A percentile compares a stretch with the other conserved stretches of the same genome.
Conservation (phyloP, 768 basidiomycete genomes). For the Pholiota microspora region DNA sequence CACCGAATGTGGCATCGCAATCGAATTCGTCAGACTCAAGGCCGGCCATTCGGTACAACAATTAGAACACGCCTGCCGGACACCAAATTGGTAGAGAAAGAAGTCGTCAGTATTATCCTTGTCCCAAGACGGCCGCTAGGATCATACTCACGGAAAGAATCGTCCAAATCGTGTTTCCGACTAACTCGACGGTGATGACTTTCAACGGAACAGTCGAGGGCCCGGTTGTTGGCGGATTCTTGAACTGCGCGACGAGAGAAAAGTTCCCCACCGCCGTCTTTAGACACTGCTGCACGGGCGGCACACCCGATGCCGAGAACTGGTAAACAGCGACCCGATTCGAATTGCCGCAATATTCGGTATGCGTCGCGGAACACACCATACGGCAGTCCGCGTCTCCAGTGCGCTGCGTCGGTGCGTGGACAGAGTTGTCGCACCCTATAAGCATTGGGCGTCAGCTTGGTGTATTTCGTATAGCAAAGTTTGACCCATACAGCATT, state of each 20-base stretch:
- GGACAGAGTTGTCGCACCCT: slow-evolving; percentile 40
- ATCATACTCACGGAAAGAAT: slow-evolving; percentile 36
- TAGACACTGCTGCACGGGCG: slow-evolving; percentile 27
- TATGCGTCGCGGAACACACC: slow-evolving; percentile 36
- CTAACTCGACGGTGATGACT: slow-evolving; percentile 37
- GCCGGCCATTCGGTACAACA: slow-evolving; percentile 44
- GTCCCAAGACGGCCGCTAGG: neutral
- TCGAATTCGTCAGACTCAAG: slow-evolving; percentile 35
- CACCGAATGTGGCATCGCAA: slow-evolving; percentile 37
- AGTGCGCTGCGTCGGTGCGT: slow-evolving; percentile 32
- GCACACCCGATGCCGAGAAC: slow-evolving; percentile 25
- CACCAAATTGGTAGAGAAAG: neutral
- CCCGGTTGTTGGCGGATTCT: slow-evolving; percentile 29
- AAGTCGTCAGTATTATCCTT: neutral
- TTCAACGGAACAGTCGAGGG: slow-evolving; percentile 30
- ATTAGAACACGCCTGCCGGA: slow-evolving; percentile 33
- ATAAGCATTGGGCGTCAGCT: neutral
- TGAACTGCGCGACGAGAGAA: slow-evolving; percentile 33
- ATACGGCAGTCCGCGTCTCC: slow-evolving; percentile 39
- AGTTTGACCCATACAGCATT: slow-evolving; percentile 43
- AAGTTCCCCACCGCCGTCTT: slow-evolving; percentile 33
- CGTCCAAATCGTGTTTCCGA: slow-evolving; percentile 36
- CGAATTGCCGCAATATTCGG: slow-evolving; percentile 38
- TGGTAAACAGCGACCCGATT: slow-evolving; percentile 37
- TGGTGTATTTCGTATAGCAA: no score